phyloP scores from a whole-genome alignment of 768 basidiomycete species.

The Amanita molliuscula region DNA sequence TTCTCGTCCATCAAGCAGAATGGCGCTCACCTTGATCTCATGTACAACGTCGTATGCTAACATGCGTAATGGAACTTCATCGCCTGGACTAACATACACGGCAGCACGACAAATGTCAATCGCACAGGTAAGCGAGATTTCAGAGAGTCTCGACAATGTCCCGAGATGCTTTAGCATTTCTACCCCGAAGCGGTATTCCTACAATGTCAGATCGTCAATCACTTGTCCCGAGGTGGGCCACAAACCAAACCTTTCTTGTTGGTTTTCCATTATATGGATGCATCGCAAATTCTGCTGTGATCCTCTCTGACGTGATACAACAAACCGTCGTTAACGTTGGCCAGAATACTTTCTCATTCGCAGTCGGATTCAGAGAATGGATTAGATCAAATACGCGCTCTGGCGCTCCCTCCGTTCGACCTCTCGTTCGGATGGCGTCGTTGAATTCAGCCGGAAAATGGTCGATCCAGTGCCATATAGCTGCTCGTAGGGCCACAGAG shows the following conservation, averaged over 20 bases:
- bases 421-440: slow-evolving; percentile 51
- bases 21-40: slow-evolving; percentile 57
- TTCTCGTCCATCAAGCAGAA: neutral
- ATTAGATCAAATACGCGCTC: slow-evolving; percentile 83
- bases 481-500: slow-evolving; percentile 60
- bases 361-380: slow-evolving; percentile 30
- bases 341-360: slow-evolving; percentile 54
- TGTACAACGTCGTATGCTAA: slow-evolving; percentile 67
- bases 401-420: slow-evolving; percentile 67
- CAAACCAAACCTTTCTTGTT: slow-evolving; percentile 24
- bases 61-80: slow-evolving; percentile 52
- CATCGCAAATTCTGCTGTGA: slow-evolving; percentile 45
- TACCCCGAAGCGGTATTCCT: slow-evolving; percentile 54
- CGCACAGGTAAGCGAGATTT: slow-evolving; percentile 61
- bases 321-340: slow-evolving; percentile 71
- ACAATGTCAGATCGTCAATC: neutral
- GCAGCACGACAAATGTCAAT: slow-evolving; percentile 75
- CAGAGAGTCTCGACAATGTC: slow-evolving; percentile 45
- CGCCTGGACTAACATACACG: slow-evolving; percentile 34
- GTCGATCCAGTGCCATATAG: slow-evolving; percentile 88
- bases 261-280: slow-evolving; percentile 21
- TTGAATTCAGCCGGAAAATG: slow-evolving; percentile 71
- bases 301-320: slow-evolving; percentile 65
- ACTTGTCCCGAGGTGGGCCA: slow-evolving; percentile 5
- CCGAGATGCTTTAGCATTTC: slow-evolving; percentile 50